phyloP scores from a whole-genome alignment of 2,329 filamentous ascomycete genomes.

The Colletotrichum karsti region DNA sequence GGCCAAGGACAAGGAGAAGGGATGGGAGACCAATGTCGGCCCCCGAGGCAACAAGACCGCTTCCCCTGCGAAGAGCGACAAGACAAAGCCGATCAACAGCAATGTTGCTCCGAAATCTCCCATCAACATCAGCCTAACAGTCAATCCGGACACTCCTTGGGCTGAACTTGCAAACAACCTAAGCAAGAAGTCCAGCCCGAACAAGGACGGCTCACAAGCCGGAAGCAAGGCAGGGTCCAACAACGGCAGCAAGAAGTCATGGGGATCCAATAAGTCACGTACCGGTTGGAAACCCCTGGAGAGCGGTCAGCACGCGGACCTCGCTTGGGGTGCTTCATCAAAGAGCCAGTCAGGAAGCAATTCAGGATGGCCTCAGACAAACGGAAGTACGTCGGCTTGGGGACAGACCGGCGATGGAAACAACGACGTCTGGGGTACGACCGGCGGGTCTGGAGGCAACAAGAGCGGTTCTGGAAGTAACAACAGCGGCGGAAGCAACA shows the following conservation, averaged over 20 bases:
- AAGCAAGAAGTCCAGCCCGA: conserved; percentile 17
- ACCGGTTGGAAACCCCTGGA: conserved; percentile 5
- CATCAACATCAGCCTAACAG: conserved; percentile 21
- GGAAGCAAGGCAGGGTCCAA: conserved; percentile 8
- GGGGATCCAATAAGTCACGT: conserved; percentile 26
- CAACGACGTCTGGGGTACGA: conserved; percentile 10
- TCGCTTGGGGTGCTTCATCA: conserved; percentile 1
- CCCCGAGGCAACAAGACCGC: neutral
- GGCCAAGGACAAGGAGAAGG: conserved; percentile 28
- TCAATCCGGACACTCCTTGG: conserved; percentile 27
- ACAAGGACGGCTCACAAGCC: conserved; percentile 2
- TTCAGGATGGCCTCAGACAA: neutral
- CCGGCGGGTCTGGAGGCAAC: conserved; percentile 16
- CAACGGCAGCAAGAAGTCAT: conserved; percentile 25
- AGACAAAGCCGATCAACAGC: neutral
- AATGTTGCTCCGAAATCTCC: conserved; percentile 15
- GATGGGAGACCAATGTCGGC: conserved; percentile 29
- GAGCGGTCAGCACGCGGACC: conserved; percentile 22
- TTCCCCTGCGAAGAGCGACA: neutral
- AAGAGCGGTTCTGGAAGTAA: conserved; percentile 15
- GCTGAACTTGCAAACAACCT: conserved; percentile 8
- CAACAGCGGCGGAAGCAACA: conserved; percentile 19
- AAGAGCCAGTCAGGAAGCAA: neutral
- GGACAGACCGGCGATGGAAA: neutral
- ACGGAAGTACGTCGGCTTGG: neutral